Evolutionary conservation across 352 stramenopile species (phyloP).

Genomic region (Globisporangium mamillatum): DNA sequence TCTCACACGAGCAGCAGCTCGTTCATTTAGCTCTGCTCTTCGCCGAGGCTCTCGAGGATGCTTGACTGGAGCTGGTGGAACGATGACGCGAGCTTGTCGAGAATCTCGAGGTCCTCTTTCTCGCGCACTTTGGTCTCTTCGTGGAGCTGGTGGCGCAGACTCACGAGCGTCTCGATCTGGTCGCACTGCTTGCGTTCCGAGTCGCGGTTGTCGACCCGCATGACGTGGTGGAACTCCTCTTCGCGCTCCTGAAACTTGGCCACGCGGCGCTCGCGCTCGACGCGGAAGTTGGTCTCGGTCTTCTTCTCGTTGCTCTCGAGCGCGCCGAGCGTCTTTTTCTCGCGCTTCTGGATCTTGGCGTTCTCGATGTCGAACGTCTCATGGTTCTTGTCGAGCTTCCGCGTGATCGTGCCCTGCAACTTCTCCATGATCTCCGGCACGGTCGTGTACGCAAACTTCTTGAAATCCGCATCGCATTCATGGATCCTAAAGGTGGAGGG

Average conservation of each 20-base stretch:
- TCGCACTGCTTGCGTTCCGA: slow-evolving; percentile 43
- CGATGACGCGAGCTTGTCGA: slow-evolving; percentile 76
- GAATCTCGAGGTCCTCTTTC: slow-evolving; percentile 69
- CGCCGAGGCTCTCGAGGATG: slow-evolving; percentile 80
- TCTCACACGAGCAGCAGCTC: not conserved
- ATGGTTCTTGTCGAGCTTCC: slow-evolving; percentile 87
- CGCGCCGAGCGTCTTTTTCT: slow-evolving; percentile 80
- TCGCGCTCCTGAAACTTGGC: slow-evolving; percentile 58
- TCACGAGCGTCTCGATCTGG: slow-evolving; percentile 50
- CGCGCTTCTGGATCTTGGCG: slow-evolving; percentile 89
- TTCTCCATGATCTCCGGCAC: slow-evolving; percentile 89
- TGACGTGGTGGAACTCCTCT: slow-evolving; percentile 62
- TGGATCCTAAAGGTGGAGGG: slow-evolving; percentile 30
- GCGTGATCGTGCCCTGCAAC: slow-evolving; percentile 83
- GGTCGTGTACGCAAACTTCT: slow-evolving; percentile 75
- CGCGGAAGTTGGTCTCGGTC: slow-evolving; percentile 56
- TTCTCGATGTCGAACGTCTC: slow-evolving; percentile 94
- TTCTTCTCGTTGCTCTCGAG: slow-evolving; percentile 67
- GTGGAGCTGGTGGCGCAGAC: slow-evolving; percentile 46
- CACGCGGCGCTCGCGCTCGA: slow-evolving; percentile 61
- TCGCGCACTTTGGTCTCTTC: slow-evolving; percentile 49
- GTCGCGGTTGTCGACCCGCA: slow-evolving; percentile 64
- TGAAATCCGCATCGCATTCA: slow-evolving; percentile 50
- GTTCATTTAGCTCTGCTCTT: slow-evolving; percentile 19
- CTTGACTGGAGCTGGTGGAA: slow-evolving; percentile 78